Base-by-base conservation (phyloP, 768 basidiomycete genomes). In the Butyriboletus loyo region DNA sequence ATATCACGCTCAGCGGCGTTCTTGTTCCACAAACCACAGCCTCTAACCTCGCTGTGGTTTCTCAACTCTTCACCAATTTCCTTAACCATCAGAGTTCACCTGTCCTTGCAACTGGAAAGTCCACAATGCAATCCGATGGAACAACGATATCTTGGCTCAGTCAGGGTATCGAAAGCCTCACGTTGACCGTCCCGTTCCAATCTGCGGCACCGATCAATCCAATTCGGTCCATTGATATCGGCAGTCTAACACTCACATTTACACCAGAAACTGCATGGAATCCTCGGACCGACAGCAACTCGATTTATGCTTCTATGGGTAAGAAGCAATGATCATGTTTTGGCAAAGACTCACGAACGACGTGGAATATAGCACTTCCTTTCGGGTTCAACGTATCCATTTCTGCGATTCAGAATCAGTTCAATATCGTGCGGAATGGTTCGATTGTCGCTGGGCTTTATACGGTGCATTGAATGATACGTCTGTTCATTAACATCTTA, bases 61-160 rank as follows among this genome's bases (percentile, higher is more conserved):
- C 84, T 7, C 64, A 79, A 48, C 71, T 89, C 37, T 89, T 89
- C 67, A 86, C 85, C 15, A 79, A 81, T 42, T 89, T 87, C 62
- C 71, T 90, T 56, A 89, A 90, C 59, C 77, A 84, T 22, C 78
- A 81, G 22, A 66, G 59, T 17, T 81, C 85, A 4, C 75, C 72
- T 4, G 83, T 89, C 34, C 62, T 82, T 51, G 87, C 86, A 2
- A 73, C 70, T 13, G 87, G 87, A 15, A 64, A 71, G 45, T 84
- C 83, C 21, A 83, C 85, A 10, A 64, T 78, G 4, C 85, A 85
- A 55, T 43, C 68, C 4, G 83, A 86, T 63, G 80, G 81, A 25
- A 68, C 78, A 13, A 60, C 68, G 5, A 79, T 89, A 50, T 79
- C 81, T 8, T 90, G 87, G 87, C 77, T 90, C 15, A 84, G 77